Evolutionary conservation across 2,329 filamentous ascomycete genomes (phyloP).

Genomic region (Sclerotinia nivalis): DNA sequence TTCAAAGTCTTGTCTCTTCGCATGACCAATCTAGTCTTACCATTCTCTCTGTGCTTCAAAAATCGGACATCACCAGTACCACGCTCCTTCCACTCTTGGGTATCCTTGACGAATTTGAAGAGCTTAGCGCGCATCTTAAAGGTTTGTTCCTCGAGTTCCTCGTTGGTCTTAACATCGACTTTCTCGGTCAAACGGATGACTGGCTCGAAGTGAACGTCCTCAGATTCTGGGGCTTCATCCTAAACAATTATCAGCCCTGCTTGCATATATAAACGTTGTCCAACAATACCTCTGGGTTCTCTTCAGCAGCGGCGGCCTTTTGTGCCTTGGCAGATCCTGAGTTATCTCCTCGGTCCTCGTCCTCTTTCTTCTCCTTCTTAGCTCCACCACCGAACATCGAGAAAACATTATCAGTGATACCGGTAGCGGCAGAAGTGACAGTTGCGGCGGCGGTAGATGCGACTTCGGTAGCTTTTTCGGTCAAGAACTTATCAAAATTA

Average conservation of each 20-base stretch:
- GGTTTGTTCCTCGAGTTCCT: constrained; percentile 93
- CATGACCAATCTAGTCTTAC: constrained; percentile 98
- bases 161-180: constrained; percentile 96
- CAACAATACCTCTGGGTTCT: constrained; percentile 40
- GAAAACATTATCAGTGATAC: constrained; percentile 69
- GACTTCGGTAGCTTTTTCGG: constrained; percentile 42
- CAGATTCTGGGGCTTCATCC: constrained; percentile 80
- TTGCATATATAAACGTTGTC: constrained; percentile 14
- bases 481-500: constrained; percentile 36
- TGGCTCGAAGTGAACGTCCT: constrained; percentile 95
- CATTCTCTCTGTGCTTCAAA: constrained; percentile 98
- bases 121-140: constrained; percentile 99
- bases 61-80: constrained; percentile 95
- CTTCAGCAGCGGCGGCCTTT: constrained; percentile 51
- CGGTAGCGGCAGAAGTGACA: constrained; percentile 45
- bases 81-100: constrained; percentile 98
- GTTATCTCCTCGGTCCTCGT: constrained; percentile 80
- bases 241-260: constrained; percentile 37
- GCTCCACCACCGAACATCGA: constrained; percentile 98
- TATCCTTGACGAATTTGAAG: constrained; percentile 94
- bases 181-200: constrained; percentile 95
- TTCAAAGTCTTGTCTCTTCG: constrained; percentile 99
- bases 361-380: constrained; percentile 93
- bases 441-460: constrained; percentile 45
- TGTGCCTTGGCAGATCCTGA: constrained; percentile 86